Evolutionary conservation across 1,139 yeast genomes (phyloP).

Genomic region (Diutina catenulata): DNA sequence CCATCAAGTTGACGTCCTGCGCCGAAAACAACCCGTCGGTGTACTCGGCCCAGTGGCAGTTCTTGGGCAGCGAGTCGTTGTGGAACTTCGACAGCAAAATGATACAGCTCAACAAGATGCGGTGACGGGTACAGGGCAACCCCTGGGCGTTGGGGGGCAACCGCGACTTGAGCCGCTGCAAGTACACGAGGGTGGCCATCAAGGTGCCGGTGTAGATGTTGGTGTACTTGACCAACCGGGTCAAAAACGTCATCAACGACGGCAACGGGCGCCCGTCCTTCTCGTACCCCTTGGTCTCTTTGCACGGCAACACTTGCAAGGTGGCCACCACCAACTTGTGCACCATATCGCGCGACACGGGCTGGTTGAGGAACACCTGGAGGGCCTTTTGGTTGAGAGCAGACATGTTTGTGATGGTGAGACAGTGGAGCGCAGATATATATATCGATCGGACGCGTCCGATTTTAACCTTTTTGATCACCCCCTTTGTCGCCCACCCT

Average conservation of each 20-base stretch:
- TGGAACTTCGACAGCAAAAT: conserved; percentile 63
- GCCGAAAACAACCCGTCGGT: conserved; percentile 60
- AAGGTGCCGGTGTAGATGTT: conserved; percentile 70
- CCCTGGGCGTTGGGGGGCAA: conserved; percentile 67
- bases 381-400: conserved; percentile 31
- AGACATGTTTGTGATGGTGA: background rate
- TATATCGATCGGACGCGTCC: background rate
- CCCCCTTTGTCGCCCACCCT: background rate
- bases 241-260: conserved; percentile 62
- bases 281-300: conserved; percentile 21
- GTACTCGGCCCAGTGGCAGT: conserved; percentile 66
- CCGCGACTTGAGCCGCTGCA: conserved; percentile 45
- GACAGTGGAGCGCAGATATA: background rate
- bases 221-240: conserved; percentile 57
- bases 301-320: conserved; percentile 50
- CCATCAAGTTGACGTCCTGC: conserved; percentile 70
- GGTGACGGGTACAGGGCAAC: conserved; percentile 64
- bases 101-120: conserved; percentile 63
- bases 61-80: conserved; percentile 69
- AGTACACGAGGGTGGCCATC: conserved; percentile 58
- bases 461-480: background rate
- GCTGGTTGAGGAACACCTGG: conserved; percentile 39
- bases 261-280: conserved; percentile 23
- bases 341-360: conserved; percentile 56
- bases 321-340: conserved; percentile 52